phyloP scores from a whole-genome alignment of 2,329 filamentous ascomycete genomes.

The Verticillium zaregamsianum region DNA sequence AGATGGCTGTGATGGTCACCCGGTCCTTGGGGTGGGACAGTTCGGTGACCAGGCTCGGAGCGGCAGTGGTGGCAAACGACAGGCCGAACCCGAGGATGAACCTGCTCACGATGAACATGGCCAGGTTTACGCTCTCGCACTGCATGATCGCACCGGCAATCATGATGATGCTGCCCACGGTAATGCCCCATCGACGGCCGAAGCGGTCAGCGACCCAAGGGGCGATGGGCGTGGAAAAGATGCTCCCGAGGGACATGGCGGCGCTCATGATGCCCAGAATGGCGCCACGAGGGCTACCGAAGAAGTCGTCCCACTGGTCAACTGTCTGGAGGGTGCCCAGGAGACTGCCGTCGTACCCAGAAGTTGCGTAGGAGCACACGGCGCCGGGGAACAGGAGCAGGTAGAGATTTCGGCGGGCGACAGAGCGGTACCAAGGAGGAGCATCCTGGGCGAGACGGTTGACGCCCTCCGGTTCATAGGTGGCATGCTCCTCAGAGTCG shows the following conservation, averaged over 20 bases:
- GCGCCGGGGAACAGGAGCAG: slow-evolving; percentile 26
- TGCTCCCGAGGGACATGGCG: slow-evolving; percentile 43
- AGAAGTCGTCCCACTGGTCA: slow-evolving; percentile 34
- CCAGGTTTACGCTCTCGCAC: slow-evolving; percentile 20
- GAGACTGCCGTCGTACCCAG: slow-evolving; percentile 46
- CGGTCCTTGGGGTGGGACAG: slow-evolving; percentile 50
- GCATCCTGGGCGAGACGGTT: slow-evolving; percentile 20
- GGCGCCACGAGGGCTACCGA: slow-evolving; percentile 25
- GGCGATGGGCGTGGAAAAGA: slow-evolving; percentile 28
- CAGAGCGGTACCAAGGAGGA: slow-evolving; percentile 23
- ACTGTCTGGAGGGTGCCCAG: slow-evolving; percentile 44
- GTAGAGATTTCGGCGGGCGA: slow-evolving; percentile 23
- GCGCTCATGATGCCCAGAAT: slow-evolving; percentile 28
- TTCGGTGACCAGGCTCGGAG: slow-evolving; percentile 47
- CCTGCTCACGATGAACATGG: slow-evolving; percentile 49
- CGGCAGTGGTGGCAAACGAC: slow-evolving; percentile 45
- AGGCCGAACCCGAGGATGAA: slow-evolving; percentile 52
- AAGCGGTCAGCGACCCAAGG: slow-evolving; percentile 24
- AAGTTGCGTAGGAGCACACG: slow-evolving; percentile 34
- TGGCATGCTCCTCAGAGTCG: slow-evolving; percentile 1
- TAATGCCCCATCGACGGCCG: slow-evolving; percentile 25
- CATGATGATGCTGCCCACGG: slow-evolving; percentile 24
- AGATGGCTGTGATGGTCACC: slow-evolving; percentile 46
- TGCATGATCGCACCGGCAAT: slow-evolving; percentile 26
- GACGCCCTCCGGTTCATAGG: slow-evolving; percentile 20